Base-by-base conservation (phyloP, 2,329 filamentous ascomycete species). In the Cordyceps militaris region DNA sequence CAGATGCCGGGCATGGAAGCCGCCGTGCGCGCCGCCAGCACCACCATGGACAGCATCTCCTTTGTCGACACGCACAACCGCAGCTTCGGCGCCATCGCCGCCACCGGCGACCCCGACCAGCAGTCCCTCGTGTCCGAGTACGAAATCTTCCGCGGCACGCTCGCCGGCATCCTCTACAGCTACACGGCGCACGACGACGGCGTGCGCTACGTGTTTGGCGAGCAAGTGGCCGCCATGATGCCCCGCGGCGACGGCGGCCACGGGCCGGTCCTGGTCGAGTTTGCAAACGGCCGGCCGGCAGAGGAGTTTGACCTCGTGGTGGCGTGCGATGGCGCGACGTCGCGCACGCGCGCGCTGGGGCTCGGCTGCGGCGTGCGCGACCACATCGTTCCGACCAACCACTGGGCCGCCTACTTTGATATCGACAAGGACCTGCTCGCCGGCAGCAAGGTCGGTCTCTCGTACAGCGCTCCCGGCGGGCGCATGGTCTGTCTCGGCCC, bases 241-340 rank as follows among this genome's bases (percentile, higher is more conserved):
- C 43, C 43, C 10, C 14, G 3, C 8, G 59, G 63, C 4, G 62
- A 67, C 7, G 62, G 67, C 8, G 59, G 63, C 4, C 62, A 67
- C 7, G 62, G 67, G 7, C 69, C 70, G 3, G 63, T 75, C 47
- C 67, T 61, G 2, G 73, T 79, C 30, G 68, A 74, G 30, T 77
- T 78, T 59, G 61, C 66, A 14, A 75, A 74, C 43, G 67, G 71
- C 26, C 61, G 64, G 3, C 68, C 69, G 8, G 61, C 68, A 5
- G 51, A 69, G 4, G 63, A 71, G n/a, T 79, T 69, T 60, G 77
- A 79, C 57, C 71, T 81, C 3, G 72, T 81, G 16, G 73, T 80
- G 13, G 77, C 74, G 23, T 75, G 73, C 56, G 78, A 80, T 59
- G 78, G 78, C 1, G 66, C 74, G 11, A 74, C 70, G 2, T 80